Conservation (phyloP, 2,329 filamentous ascomycete genomes). For the Bertia moriformis region DNA sequence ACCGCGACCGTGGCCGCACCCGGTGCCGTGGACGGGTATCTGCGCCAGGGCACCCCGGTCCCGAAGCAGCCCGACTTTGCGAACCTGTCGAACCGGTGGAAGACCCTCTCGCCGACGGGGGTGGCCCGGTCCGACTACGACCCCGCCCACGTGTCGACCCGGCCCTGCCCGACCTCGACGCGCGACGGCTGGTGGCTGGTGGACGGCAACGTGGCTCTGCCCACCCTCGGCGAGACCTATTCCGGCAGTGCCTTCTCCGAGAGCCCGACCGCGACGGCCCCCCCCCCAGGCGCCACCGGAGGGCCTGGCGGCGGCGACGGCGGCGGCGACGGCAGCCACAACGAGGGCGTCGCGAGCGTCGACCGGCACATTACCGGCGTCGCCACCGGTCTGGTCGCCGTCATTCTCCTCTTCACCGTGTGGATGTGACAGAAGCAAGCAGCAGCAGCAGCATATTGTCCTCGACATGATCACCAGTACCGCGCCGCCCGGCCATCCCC, state of each 20-base stretch:
- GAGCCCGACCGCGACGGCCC: conserved; percentile 4
- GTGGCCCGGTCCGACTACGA: conserved; percentile 53
- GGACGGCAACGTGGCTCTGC: conserved; percentile 53
- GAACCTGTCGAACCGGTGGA: conserved; percentile 67
- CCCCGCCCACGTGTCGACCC: conserved; percentile 41
- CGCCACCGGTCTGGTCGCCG: background rate
- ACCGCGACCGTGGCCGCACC: conserved; percentile 31
- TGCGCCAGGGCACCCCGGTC: conserved; percentile 57
- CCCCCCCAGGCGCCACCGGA: background rate
- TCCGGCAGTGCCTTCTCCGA: conserved; percentile 8
- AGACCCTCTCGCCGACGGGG: conserved; percentile 53
- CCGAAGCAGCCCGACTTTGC: conserved; percentile 63
- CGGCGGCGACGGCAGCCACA: background rate
- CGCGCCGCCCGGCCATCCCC: too few relatives aligned
- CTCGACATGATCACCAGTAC: too few relatives aligned
- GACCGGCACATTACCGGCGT: background rate
- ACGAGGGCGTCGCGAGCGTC: background rate
- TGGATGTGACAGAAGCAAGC: too few relatives aligned
- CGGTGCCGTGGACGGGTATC: conserved; percentile 48
- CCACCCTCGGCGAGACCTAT: conserved; percentile 46
- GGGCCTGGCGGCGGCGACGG: background rate
- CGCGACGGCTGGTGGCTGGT: conserved; percentile 55
- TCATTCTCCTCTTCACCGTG: background rate
- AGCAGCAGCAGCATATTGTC: too few relatives aligned
- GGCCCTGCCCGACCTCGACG: conserved; percentile 59